These are phyloP conservation scores for Pichia heedii DNA, from an alignment of 805 yeast genomes.

Conservation along the genomic window DNA sequence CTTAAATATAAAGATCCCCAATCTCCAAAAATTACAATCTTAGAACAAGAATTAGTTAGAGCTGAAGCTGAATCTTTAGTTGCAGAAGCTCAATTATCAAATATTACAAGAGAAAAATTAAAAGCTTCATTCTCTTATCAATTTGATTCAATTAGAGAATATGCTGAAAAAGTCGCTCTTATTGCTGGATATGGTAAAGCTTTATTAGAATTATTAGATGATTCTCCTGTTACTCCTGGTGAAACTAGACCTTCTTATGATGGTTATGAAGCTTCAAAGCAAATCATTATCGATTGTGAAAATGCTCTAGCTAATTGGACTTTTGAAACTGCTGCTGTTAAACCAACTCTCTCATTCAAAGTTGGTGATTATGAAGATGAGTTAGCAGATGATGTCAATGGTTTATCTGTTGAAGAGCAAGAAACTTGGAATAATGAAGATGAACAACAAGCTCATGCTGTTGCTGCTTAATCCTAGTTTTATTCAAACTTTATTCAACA, in stretches of 20 bases:
- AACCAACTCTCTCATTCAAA: conserved; percentile 67
- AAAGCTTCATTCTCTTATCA: conserved; percentile 79
- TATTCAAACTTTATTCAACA: neutral
- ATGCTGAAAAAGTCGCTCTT: conserved; percentile 75
- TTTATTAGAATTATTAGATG: conserved; percentile 71
- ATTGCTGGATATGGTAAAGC: conserved; percentile 91
- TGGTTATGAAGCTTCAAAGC: conserved; percentile 83
- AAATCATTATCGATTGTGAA: conserved; percentile 79
- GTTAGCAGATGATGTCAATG: conserved; percentile 36
- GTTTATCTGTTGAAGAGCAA: conserved; percentile 42
- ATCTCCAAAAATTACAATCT: conserved; percentile 68
- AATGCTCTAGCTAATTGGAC: conserved; percentile 80
- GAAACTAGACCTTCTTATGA: conserved; percentile 86
- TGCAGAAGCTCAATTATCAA: conserved; percentile 86
- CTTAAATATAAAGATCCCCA: conserved; percentile 80
- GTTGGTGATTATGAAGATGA: conserved; percentile 38
- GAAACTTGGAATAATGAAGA: conserved; percentile 31
- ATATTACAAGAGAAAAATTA: conserved; percentile 80
- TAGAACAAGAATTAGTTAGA: conserved; percentile 84
- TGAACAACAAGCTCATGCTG: conserved; percentile 11
- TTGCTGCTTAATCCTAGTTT: conserved; percentile 20
- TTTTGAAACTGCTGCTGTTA: conserved; percentile 71
- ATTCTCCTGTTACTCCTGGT: conserved; percentile 83
- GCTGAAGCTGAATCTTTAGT: conserved; percentile 89
- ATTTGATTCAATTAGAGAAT: conserved; percentile 78